These are phyloP conservation scores for Colletotrichum cordylinicola DNA, from an alignment of 2,329 filamentous ascomycete species.

Conservation along the genomic window DNA sequence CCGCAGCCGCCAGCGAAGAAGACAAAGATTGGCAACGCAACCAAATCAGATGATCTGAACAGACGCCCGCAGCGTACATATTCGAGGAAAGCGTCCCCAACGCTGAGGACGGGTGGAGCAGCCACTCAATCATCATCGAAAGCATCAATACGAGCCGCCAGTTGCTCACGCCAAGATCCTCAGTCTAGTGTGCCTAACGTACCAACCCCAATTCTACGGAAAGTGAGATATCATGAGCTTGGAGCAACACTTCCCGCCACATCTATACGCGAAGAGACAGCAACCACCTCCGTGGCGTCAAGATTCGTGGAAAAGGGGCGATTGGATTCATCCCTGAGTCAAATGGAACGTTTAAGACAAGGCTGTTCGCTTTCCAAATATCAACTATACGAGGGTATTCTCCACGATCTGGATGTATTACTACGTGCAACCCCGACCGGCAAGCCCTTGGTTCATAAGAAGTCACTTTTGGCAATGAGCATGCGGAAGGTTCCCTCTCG, in stretches of 20 bases:
- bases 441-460: conserved; percentile 8
- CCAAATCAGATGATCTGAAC: conserved; percentile 3
- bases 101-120: neutral
- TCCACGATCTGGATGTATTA: conserved; percentile 34
- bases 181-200: neutral
- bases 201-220: conserved; percentile 15
- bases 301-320: neutral
- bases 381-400: conserved; percentile 37
- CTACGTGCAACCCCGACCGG: conserved; percentile 29
- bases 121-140: neutral
- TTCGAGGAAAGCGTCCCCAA: neutral
- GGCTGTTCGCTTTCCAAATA: conserved; percentile 27
- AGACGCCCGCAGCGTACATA: conserved; percentile 26
- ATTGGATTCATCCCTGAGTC: neutral
- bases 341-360: conserved; percentile 5
- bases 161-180: neutral
- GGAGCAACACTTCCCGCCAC: neutral
- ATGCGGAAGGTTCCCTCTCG: conserved; percentile 53
- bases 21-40: neutral
- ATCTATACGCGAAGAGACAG: neutral
- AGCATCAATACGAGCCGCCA: neutral
- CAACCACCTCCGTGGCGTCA: neutral
- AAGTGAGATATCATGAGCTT: neutral
- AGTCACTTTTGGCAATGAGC: conserved; percentile 54
- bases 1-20: neutral